These are phyloP conservation scores for Lenzites betulinus DNA, from an alignment of 768 basidiomycete species.

Conservation along the genomic window DNA sequence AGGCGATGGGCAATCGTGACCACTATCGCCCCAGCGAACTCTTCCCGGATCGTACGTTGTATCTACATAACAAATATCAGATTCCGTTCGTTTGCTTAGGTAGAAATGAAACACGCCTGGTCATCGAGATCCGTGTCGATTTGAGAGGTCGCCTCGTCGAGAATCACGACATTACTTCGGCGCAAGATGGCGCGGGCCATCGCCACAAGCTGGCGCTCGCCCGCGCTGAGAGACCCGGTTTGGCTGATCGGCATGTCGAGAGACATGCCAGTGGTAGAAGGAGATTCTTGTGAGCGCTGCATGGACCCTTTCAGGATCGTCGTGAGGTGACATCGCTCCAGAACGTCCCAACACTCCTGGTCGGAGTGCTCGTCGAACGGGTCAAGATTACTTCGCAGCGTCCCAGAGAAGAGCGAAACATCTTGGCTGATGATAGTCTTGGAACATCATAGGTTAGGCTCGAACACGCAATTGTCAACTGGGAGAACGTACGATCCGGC, in stretches of 20 bases:
- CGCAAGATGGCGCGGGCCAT: constrained; percentile 70
- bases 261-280: constrained; percentile 25
- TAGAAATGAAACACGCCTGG: constrained; percentile 42
- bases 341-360: constrained; percentile 63
- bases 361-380: constrained; percentile 60
- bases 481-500: constrained; percentile 46
- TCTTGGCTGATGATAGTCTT: constrained; percentile 79
- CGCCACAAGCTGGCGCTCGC: constrained; percentile 76
- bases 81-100: neutral
- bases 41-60: constrained; percentile 72
- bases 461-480: neutral
- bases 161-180: constrained; percentile 64
- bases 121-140: constrained; percentile 74
- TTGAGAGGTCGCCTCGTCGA: constrained; percentile 81
- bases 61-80: constrained; percentile 43
- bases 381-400: constrained; percentile 72
- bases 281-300: neutral
- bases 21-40: constrained; percentile 69
- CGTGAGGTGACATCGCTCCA: constrained; percentile 64
- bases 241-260: constrained; percentile 65
- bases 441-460: neutral
- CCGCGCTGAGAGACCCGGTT: constrained; percentile 69
- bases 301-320: constrained; percentile 39
- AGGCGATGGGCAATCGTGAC: constrained; percentile 84
- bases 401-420: constrained; percentile 72